Percentiles rank a stretch among this genome's conserved stretches.
Conservation (phyloP, 192 early-diverging fungal species). For the Funneliformis mosseae region DNA sequence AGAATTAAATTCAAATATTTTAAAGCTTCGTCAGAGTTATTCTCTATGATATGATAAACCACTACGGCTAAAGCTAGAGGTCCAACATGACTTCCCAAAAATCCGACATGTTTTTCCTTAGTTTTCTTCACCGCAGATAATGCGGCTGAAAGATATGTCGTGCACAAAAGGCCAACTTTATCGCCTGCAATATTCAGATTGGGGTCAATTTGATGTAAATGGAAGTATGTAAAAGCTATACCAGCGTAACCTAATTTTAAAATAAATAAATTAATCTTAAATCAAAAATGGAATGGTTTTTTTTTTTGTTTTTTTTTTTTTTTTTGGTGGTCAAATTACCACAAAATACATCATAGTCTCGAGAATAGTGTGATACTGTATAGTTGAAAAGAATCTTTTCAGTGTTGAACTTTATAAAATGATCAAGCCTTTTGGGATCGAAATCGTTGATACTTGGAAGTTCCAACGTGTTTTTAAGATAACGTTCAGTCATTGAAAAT, state of each 20-base stretch:
- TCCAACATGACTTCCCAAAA: neutral
- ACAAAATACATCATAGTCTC: neutral
- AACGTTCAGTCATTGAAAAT: neutral
- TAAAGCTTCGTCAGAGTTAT: neutral
- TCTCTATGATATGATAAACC: neutral
- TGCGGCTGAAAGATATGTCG: neutral
- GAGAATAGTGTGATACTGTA: neutral
- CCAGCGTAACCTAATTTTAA: neutral
- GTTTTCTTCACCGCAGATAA: neutral
- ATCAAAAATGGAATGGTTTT: neutral
- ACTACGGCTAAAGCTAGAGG: neutral
- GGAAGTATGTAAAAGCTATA: neutral
- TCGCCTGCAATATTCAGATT: neutral
- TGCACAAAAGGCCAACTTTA: neutral
- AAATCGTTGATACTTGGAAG: neutral
- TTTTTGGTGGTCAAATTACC: neutral
- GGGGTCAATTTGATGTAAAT: neutral
- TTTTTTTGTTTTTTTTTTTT: too few relatives aligned
- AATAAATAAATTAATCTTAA: neutral
- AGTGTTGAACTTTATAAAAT: neutral
- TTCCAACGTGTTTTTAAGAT: neutral
- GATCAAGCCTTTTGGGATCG: neutral
- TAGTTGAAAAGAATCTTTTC: neutral
- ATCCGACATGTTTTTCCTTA: neutral
- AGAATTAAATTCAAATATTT: neutral